Percentiles rank a stretch among this genome's conserved stretches.
Conservation (phyloP, 169 alveolate genomes). For the Babesia bovis region DNA sequence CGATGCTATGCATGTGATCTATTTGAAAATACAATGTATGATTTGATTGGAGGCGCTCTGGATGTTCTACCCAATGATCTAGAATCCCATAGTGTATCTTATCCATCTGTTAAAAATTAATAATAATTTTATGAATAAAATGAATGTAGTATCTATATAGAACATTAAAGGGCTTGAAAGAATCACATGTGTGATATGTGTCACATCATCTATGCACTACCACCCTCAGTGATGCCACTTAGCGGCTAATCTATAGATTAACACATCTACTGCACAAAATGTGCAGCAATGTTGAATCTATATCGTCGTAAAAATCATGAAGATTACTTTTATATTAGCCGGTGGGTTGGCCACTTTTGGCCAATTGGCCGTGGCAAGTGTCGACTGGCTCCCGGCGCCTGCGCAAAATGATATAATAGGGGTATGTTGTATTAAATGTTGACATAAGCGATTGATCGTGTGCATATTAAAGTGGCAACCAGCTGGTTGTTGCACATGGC, state of each 20-base stretch:
- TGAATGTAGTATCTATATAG: too few relatives aligned
- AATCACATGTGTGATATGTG: background rate
- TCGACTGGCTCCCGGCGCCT: constrained; percentile 21
- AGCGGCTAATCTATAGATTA: background rate
- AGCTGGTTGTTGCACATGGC: too few relatives aligned
- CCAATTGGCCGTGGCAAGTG: constrained; percentile 6
- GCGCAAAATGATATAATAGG: background rate
- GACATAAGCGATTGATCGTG: too few relatives aligned
- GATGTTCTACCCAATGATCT: too few relatives aligned
- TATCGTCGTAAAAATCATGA: background rate
- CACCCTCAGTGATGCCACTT: background rate
- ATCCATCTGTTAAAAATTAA: too few relatives aligned
- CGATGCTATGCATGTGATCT: too few relatives aligned
- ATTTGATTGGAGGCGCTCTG: too few relatives aligned
- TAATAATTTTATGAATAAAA: too few relatives aligned
- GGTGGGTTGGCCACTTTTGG: background rate
- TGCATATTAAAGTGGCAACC: too few relatives aligned
- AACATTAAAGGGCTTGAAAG: too few relatives aligned
- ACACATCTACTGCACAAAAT: background rate
- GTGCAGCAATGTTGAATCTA: background rate
- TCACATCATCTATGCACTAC: background rate
- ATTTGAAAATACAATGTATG: too few relatives aligned
- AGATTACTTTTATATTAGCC: background rate
- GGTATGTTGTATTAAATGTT: background rate
- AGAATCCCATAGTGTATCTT: too few relatives aligned